Percentiles rank a stretch among this genome's conserved stretches.
These are phyloP conservation scores for Tolypocladium guangdongense DNA, from an alignment of 2,329 filamentous ascomycete genomes.

Conservation along the genomic window DNA sequence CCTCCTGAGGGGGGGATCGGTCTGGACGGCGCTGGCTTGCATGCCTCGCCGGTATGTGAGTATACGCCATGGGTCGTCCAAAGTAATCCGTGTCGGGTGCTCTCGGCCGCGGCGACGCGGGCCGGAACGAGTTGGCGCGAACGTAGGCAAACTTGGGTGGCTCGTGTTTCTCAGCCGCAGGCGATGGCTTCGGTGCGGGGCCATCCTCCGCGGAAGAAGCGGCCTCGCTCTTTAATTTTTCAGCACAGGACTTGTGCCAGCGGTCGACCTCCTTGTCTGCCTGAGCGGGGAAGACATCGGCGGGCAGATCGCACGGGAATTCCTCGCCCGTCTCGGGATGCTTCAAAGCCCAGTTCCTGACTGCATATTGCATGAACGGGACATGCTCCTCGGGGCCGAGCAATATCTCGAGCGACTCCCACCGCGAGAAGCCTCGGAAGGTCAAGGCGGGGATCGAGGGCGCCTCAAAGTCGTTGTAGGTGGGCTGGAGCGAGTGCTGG, in stretches of 20 bases:
- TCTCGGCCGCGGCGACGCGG: slow-evolving; percentile 14
- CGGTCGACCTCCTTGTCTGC: slow-evolving; percentile 71
- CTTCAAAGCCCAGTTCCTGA: slow-evolving; percentile 63
- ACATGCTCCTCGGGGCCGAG: slow-evolving; percentile 83
- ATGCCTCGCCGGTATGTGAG: slow-evolving; percentile 28
- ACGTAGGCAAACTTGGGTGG: slow-evolving; percentile 25
- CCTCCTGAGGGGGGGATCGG: slow-evolving; percentile 23
- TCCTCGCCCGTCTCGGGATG: slow-evolving; percentile 62
- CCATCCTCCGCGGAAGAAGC: slow-evolving; percentile 12
- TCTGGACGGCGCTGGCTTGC: slow-evolving; percentile 19
- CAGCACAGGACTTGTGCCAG: slow-evolving; percentile 75
- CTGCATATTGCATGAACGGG: slow-evolving; percentile 69
- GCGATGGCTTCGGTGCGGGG: slow-evolving; percentile 7
- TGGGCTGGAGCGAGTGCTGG: slow-evolving; percentile 74
- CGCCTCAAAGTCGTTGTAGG: slow-evolving; percentile 57
- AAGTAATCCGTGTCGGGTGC: slow-evolving; percentile 21
- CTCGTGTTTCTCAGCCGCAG: slow-evolving; percentile 19
- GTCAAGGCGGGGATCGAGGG: slow-evolving; percentile 79
- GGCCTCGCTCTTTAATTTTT: slow-evolving; percentile 55
- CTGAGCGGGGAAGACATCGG: slow-evolving; percentile 54
- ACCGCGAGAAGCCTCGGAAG: slow-evolving; percentile 74
- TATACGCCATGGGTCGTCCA: slow-evolving; percentile 25
- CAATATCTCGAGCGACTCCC: slow-evolving; percentile 85
- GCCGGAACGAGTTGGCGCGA: slow-evolving; percentile 19
- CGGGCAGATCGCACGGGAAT: slow-evolving; percentile 51